Base-by-base conservation (phyloP, 2,329 filamentous ascomycete genomes). In the Macrophomina phaseolina region DNA sequence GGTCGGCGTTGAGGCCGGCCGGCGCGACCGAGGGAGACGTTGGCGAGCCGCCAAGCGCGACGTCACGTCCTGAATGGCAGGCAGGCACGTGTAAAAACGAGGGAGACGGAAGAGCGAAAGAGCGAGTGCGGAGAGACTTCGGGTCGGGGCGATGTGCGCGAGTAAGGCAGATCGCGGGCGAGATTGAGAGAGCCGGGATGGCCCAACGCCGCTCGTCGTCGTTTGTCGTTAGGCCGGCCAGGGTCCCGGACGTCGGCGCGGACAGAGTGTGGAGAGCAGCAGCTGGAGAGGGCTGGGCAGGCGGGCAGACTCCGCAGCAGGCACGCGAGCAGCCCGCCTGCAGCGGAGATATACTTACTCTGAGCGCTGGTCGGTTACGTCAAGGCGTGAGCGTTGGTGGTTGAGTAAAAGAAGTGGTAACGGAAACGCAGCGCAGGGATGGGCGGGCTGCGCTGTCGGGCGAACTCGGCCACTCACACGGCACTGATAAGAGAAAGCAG, bases 371-470 rank as follows among this genome's bases (percentile, higher is more conserved):
- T 14, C 16, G 42, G 32, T 62, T 62, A 62, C 58, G 58, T 62
- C 58, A 62, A 49, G 55, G 55, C 55, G 55, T 60, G 55, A 60
- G 52, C 52, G 60, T 55, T 23, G 53, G 18, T 46, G 53, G 53
- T 66, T 66, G 55, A 51, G 64, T 66, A 58, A 66, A 66, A 65
- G 52, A 46, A 49, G 42, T 52, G 30, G 63, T 58, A 40, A 65
- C 40, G 51, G 63, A 56, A 58, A 65, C 36, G 28, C 51, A 18
- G 51, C n/a, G 28, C 38, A 53, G 38, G 49, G 42, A 49, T 49
- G 32, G 32, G 32, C 18, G 38, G 40, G 45, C 32, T 60, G 36
- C 42, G 53, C 30, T 42, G 32, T 60, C 53, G 42, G 53, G 42
- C 53, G n/a, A 49, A n/a, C 46, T 55, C 32, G 45, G 64, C 64